These are phyloP conservation scores for Polytrichum commune DNA, from an alignment of 225 moss, liverwort and hornwort species.

Conservation along the genomic window DNA sequence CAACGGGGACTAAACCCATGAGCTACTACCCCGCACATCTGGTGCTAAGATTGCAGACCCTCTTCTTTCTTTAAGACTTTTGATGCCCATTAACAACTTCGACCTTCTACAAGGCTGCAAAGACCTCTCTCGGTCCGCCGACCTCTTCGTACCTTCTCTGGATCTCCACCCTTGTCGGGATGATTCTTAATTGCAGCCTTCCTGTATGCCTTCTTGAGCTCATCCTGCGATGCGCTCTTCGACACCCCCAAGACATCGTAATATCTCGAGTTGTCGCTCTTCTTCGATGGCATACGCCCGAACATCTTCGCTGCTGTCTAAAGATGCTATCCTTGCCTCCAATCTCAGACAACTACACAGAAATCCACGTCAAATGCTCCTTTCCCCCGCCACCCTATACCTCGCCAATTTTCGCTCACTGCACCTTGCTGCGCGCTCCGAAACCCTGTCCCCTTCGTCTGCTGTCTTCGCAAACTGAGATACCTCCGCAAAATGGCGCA, in stretches of 20 bases:
- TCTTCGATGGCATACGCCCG: slow-evolving; percentile 28
- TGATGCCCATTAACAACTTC: neutral
- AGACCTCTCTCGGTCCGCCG: neutral
- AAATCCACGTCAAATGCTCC: neutral
- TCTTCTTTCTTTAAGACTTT: neutral
- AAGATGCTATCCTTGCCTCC: neutral
- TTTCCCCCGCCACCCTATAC: neutral
- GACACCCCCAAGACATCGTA: slow-evolving; percentile 25
- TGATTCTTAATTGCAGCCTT: slow-evolving; percentile 34
- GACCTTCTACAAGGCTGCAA: neutral
- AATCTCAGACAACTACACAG: neutral
- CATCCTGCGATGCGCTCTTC: slow-evolving; percentile 26
- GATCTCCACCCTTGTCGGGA: slow-evolving; percentile 33
- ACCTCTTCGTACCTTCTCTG: slow-evolving; percentile 14
- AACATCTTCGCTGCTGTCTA: slow-evolving; percentile 15
- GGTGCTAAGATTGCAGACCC: too few species aligned
- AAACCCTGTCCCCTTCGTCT: neutral
- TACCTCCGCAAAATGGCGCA: neutral
- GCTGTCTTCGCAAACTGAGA: neutral
- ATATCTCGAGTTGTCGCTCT: slow-evolving; percentile 24
- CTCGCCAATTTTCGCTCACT: neutral
- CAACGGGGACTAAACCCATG: neutral
- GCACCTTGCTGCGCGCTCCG: neutral
- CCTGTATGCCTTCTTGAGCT: slow-evolving; percentile 29
- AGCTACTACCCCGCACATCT: neutral